Base-by-base conservation (phyloP, 352 stramenopile genomes). In the Phytopythium delawarense region DNA sequence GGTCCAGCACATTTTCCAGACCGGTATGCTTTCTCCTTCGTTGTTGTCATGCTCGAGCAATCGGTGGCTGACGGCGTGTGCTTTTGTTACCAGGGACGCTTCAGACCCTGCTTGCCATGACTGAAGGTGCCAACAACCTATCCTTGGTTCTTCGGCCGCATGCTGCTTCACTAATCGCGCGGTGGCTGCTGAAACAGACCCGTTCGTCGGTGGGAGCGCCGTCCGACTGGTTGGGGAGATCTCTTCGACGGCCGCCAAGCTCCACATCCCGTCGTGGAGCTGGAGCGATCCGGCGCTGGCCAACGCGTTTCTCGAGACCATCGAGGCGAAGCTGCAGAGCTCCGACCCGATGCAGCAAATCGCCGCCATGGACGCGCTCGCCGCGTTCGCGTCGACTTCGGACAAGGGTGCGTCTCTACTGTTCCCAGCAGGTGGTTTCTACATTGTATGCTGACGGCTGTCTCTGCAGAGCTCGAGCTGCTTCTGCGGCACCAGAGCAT, bases 311-410 rank as follows among this genome's bases (percentile, higher is more conserved):
- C 57, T 95, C n/a, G 74, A 73, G 51, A 89, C 83, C 4, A 75
- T 94, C 37, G 77, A 91, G 53, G 65, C 60, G 34, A 91, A 92
- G 61, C 68, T 94, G 28, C 74, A 92, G 63, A 85, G 71, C 45
- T 60, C 62, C 0, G 82, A 94, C 28, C 63, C 74, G 20, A 69
- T 91, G 11, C 72, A 95, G 65, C 79, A 92, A 51, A 92, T 95
- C 57, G 87, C 87, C 34, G 87, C 81, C 12, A 93, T 93, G 84
- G 87, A 96, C 49, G 85, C 83, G 9, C 69, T 94, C 35, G 83
- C 83, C 60, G 84, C 81, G 2, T 96, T 94, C 57, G 83, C 74
- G 13, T 89, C 78, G 7, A 87, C 87, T 4, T 92, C 87, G 2
- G 79, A 90, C 30, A 89, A 91, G 80, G 87, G 44, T 50, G 44